A percentile compares a stretch with the other conserved stretches of the same genome.
Evolutionary conservation across 1,284 basidiomycete genomes (phyloP).

Genomic region (Puccinia hordei): DNA sequence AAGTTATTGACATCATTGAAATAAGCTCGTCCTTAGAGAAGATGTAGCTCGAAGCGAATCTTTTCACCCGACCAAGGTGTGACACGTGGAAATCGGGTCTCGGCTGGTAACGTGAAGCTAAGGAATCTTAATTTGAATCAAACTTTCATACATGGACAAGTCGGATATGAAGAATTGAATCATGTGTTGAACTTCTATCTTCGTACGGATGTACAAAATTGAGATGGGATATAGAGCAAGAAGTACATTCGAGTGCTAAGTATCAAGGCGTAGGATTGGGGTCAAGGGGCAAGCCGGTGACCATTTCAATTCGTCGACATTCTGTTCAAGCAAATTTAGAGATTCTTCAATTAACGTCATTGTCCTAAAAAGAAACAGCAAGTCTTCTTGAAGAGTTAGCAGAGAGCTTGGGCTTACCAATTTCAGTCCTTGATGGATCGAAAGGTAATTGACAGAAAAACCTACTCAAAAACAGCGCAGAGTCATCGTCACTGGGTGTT

Average conservation of each 20-base stretch:
- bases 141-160: background rate
- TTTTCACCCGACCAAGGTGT: background rate
- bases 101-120: background rate
- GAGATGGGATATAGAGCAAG: background rate
- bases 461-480: constrained; percentile 4
- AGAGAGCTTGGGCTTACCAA: constrained; percentile 7
- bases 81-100: background rate
- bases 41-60: background rate
- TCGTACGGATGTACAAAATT: background rate
- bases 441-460: constrained; percentile 45
- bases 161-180: background rate
- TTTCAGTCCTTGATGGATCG: constrained; percentile 44
- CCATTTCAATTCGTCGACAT: constrained; percentile 41
- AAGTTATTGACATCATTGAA: background rate
- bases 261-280: constrained; percentile 7
- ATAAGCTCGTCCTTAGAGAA: background rate
- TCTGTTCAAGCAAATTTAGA: constrained; percentile 13
- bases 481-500: background rate
- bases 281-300: constrained; percentile 27
- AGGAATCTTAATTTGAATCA: background rate
- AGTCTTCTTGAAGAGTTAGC: background rate
- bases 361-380: background rate
- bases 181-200: background rate
- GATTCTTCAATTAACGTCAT: background rate
- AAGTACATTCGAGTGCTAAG: background rate